Conservation (phyloP, 768 basidiomycete species). For the Serpula lacrymans region DNA sequence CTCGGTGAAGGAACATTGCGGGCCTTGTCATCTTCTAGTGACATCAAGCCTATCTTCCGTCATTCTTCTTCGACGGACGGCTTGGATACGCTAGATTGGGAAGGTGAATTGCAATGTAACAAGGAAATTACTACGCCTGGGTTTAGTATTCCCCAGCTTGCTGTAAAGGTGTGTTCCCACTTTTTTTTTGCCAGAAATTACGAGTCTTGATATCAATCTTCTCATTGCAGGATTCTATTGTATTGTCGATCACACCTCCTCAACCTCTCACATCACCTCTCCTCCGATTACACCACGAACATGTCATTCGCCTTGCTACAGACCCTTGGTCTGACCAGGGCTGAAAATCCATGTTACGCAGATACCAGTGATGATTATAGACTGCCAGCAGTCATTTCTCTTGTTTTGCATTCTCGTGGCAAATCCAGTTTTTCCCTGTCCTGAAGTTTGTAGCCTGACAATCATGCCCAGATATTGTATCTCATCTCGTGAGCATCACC, state of each 20-base stretch:
- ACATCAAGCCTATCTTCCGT: slow-evolving; percentile 14
- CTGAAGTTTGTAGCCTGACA: too few species aligned
- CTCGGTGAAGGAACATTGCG: slow-evolving; percentile 49
- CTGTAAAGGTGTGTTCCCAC: slow-evolving; percentile 43
- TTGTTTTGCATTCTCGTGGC: too few species aligned
- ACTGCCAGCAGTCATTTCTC: too few species aligned
- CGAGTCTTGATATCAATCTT: slow-evolving; percentile 1
- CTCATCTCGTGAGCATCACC: too few species aligned
- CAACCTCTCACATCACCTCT: slow-evolving; percentile 33
- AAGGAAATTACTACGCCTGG: slow-evolving; percentile 40
- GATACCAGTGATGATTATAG: too few species aligned
- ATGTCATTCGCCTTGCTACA: slow-evolving; percentile 57
- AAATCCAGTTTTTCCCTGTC: too few species aligned
- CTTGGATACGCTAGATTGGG: slow-evolving; percentile 55
- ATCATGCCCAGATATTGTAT: too few species aligned
- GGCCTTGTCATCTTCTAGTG: slow-evolving; percentile 25
- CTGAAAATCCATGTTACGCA: too few species aligned
- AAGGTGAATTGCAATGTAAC: slow-evolving; percentile 44
- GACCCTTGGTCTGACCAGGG: slow-evolving; percentile 48
- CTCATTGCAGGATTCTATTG: slow-evolving; percentile 51
- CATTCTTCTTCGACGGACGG: slow-evolving; percentile 11
- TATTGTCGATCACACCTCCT: slow-evolving; percentile 44
- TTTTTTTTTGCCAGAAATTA: not conserved
- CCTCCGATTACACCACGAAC: slow-evolving; percentile 36
- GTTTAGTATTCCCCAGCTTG: slow-evolving; percentile 44